phyloP scores from a whole-genome alignment of 2,329 filamentous ascomycete species.

The Chaetomium sp. region DNA sequence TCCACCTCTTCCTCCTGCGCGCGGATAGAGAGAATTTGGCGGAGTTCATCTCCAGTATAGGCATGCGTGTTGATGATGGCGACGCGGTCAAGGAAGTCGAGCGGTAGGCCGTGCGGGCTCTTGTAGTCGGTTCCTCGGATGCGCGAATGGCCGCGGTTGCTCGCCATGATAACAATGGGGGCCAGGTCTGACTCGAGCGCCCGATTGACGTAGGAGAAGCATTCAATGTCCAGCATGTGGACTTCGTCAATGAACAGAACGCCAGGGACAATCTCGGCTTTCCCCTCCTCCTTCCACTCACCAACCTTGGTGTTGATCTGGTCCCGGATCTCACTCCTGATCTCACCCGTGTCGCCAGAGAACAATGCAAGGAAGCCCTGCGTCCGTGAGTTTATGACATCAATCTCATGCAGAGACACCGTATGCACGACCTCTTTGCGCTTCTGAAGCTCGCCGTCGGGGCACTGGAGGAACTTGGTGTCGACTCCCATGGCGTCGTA shows the following conservation, averaged over 20 bases:
- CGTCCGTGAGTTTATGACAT: constrained; percentile 98
- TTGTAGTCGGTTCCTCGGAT: constrained; percentile 92
- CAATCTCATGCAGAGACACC: constrained; percentile 94
- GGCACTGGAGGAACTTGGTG: constrained; percentile 96
- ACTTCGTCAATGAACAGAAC: constrained; percentile 98
- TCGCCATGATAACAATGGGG: constrained; percentile 98
- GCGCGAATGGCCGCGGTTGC: constrained; percentile 84
- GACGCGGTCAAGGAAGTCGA: constrained; percentile 93
- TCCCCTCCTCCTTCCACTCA: constrained; percentile 99
- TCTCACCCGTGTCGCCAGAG: constrained; percentile 96
- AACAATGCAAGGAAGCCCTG: constrained; percentile 97
- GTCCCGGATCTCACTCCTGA: constrained; percentile 91
- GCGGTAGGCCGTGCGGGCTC: constrained; percentile 85
- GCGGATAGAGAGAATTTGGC: constrained; percentile 85
- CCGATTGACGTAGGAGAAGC: constrained; percentile 97
- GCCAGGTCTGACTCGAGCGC: constrained; percentile 91
- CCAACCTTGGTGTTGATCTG: constrained; percentile 99
- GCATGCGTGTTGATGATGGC: constrained; percentile 92
- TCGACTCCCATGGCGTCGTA: constrained; percentile 99
- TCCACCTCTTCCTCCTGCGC: constrained; percentile 96
- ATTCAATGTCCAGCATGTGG: constrained; percentile 99
- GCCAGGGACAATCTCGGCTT: constrained; percentile 94
- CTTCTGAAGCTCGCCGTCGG: constrained; percentile 94
- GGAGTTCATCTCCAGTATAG: constrained; percentile 78
- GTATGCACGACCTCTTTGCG: constrained; percentile 96